Percentiles rank a stretch among this genome's conserved stretches.
Conservation (phyloP, 768 basidiomycete genomes). For the Boletus subcaerulescens region DNA sequence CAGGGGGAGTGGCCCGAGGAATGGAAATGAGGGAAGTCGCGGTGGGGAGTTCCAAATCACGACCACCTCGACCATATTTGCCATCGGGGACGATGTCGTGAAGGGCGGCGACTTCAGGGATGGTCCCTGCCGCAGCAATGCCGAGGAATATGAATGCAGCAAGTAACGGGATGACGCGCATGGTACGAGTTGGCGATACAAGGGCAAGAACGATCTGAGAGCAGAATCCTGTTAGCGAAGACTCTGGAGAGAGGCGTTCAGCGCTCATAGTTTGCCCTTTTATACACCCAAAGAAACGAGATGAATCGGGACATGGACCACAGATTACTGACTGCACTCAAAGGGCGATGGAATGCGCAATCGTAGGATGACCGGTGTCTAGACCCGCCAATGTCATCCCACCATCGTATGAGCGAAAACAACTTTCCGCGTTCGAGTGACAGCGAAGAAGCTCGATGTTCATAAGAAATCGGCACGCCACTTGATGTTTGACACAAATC, state of each 20-base stretch:
- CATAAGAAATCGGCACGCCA: too few relatives aligned
- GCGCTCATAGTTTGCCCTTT: background rate
- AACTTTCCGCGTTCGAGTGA: background rate
- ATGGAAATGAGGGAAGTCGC: too few relatives aligned
- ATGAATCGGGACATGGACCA: too few relatives aligned
- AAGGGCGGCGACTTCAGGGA: background rate
- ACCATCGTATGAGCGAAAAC: too few relatives aligned
- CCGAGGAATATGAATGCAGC: background rate
- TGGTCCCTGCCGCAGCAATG: background rate
- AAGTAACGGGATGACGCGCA: conserved; percentile 5
- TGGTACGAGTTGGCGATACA: background rate
- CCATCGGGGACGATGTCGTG: background rate
- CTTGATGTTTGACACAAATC: background rate
- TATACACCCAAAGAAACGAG: background rate
- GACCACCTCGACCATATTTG: background rate
- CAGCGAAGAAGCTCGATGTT: background rate
- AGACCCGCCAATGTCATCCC: too few relatives aligned
- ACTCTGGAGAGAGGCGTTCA: background rate
- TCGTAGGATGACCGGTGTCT: too few relatives aligned
- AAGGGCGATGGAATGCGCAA: too few relatives aligned
- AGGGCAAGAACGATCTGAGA: background rate
- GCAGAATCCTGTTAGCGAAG: background rate
- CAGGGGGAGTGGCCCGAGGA: too few relatives aligned
- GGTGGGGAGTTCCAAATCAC: background rate
- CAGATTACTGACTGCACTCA: too few relatives aligned